Base-by-base conservation (phyloP, 1,284 basidiomycete genomes). In the Lignosus rhinocerotis region DNA sequence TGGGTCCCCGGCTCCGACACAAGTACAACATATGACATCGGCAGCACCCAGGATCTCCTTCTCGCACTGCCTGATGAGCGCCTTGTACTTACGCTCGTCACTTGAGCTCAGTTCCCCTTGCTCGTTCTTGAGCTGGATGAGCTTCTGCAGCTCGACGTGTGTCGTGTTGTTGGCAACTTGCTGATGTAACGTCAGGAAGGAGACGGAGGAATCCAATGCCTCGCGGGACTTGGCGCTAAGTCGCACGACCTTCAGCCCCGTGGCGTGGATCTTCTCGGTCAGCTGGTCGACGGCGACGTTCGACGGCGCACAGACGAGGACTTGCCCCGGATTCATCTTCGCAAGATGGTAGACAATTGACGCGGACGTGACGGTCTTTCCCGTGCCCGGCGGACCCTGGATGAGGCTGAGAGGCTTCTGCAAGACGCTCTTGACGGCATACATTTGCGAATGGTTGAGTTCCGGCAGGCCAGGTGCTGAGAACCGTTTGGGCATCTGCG, bases 251-350 rank as follows among this genome's bases (percentile, higher is more conserved):
- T 98, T 98, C 66, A 99, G 82, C 0, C 97, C 96, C 6, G 97
- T 98, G 25, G 88, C 80, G 71, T 99, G 96, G 61, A 99, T 98
- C 80, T 99, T 99, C 76, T 98, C 97, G 17, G 96, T 97, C 56
- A 99, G 84, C 73, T 99, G 97, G 73, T 99, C 97, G 56, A 99
- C 97, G 48, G 97, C 97, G 64, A 99, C 97, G 77, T 99, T 99
- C 55, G 97, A 99, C 0, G 97, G 97, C 1, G 97, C 97, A 73
- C 96, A 97, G 59, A 99, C 97, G 43, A 99, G 90, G 25, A 99
- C 97, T 75, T 98, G 97, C 33, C 97, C 97, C 0, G 95, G 95
- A 70, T 98, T 98, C 96, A 99, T 99, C 79, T 98, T 98, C 55
- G 94, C 94, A 8, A 99, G 88, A 74, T 99, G 97, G 73, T 99